Base-by-base conservation (phyloP, 345 rosid genomes). In the Triadica sebifera region DNA sequence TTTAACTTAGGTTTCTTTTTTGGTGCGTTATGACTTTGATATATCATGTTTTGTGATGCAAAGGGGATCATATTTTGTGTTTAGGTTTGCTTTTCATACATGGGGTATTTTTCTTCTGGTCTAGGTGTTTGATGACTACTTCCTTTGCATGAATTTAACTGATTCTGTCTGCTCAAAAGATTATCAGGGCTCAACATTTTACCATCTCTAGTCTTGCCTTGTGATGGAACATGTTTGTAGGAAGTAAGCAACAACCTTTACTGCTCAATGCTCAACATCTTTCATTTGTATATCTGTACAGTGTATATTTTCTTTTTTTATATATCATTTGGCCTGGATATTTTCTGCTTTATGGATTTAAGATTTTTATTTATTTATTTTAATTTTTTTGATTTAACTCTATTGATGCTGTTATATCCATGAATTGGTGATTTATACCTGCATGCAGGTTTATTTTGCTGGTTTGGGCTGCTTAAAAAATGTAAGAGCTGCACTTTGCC, bases 391-490 rank as follows among this genome's bases (percentile, higher is more conserved):
- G 55, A 60, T 62, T 39, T 51, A 12, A 41, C 4, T 50, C 5
- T 52, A 19, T 46, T 24, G 62, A 53, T 77, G 45, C 72, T 51
- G 63, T 79, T 43, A 46, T 63, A 39, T 50, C 38, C 62, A 60
- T 84, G 11, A 56, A 37, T 29, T 37, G 41, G 47, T 82, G 74
- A 57, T 79, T 73, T 58, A 17, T 74, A 24, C 62, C 65, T 81
- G 77, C n/a, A n/a, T n/a, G n/a, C 85, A 95, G 99, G 99, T 95
- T 66, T 95, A 95, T 79, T 95, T 95, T 86, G 99, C 99, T 77
- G 97, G 98, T 73, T 82, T 95, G 82, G 99, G 99, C 67, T 75
- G 91, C 94, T 88, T 95, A 81, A 95, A 91, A 85, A 95, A 90
- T 78, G 86, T 95, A 65, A 89, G 96, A 85, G 98, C 99, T 47